These are phyloP conservation scores for Beverwykella pulmonaria DNA, from an alignment of 495 filamentous ascomycete genomes.

Conservation along the genomic window DNA sequence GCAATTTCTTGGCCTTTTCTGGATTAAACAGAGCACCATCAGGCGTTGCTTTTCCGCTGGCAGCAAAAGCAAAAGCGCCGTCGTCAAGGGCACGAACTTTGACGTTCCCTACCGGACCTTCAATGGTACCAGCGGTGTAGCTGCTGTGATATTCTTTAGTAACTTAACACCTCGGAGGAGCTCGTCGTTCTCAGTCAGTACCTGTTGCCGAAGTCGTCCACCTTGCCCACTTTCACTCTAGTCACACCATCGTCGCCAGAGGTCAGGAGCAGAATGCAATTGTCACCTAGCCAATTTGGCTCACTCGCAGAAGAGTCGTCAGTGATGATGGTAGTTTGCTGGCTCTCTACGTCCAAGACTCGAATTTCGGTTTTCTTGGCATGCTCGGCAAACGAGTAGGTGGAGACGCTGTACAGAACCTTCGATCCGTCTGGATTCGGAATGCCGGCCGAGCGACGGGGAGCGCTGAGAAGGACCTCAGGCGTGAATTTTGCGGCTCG, in stretches of 20 bases:
- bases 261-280: slow-evolving; percentile 66
- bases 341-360: slow-evolving; percentile 69
- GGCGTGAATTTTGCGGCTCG: slow-evolving; percentile 47
- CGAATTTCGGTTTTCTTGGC: slow-evolving; percentile 73
- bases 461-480: slow-evolving; percentile 76
- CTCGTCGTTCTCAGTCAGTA: background rate
- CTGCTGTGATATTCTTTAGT: slow-evolving; percentile 12
- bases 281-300: slow-evolving; percentile 73
- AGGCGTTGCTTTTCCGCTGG: slow-evolving; percentile 61
- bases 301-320: slow-evolving; percentile 66
- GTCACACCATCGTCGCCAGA: slow-evolving; percentile 68
- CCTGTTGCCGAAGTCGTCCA: slow-evolving; percentile 30
- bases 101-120: slow-evolving; percentile 71
- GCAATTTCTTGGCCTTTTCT: slow-evolving; percentile 56
- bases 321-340: slow-evolving; percentile 66
- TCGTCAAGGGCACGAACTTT: slow-evolving; percentile 66
- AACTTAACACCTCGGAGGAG: background rate
- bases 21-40: slow-evolving; percentile 62
- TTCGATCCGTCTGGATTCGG: slow-evolving; percentile 73
- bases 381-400: slow-evolving; percentile 83
- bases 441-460: slow-evolving; percentile 73
- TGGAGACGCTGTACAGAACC: slow-evolving; percentile 71
- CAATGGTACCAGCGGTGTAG: slow-evolving; percentile 65
- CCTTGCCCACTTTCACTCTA: slow-evolving; percentile 53
- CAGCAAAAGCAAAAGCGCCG: slow-evolving; percentile 69